phyloP scores from a whole-genome alignment of 2,329 filamentous ascomycete genomes.

The Beauveria rudraprayagi region DNA sequence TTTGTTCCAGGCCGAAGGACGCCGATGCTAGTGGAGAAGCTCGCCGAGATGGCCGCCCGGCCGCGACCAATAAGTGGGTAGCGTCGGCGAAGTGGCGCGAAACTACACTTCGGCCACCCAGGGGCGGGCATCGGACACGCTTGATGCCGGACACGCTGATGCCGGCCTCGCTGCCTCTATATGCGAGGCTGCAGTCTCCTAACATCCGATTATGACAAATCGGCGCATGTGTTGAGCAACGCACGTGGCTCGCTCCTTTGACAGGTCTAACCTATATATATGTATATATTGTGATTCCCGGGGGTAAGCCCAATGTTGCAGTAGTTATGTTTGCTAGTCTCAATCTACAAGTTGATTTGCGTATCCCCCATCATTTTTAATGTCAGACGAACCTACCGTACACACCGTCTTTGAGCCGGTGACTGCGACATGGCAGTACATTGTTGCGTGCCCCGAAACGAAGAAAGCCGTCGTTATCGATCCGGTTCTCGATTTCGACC shows the following conservation, averaged over 20 bases:
- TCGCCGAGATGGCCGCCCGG: neutral
- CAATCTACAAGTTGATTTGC: neutral
- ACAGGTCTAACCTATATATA: neutral
- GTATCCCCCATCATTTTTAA: neutral
- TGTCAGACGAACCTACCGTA: slow-evolving; percentile 14
- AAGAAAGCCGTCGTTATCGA: slow-evolving; percentile 49
- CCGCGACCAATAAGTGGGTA: neutral
- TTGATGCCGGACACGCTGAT: neutral
- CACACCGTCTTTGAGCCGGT: slow-evolving; percentile 30
- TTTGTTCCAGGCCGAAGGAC: neutral
- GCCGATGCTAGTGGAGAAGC: neutral
- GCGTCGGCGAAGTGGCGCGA: neutral
- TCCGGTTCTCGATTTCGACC: slow-evolving; percentile 51
- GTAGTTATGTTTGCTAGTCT: neutral
- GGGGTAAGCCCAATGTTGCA: no score
- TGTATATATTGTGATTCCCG: no score
- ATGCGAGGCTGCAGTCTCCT: neutral
- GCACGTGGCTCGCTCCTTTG: neutral
- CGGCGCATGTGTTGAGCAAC: neutral
- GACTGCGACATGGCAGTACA: slow-evolving; percentile 51
- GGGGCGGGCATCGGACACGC: neutral
- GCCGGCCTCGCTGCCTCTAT: neutral
- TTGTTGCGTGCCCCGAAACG: slow-evolving; percentile 47
- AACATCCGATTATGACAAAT: neutral
- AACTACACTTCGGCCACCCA: neutral